Evolutionary conservation across 257 asterid genomes (phyloP).

Genomic region (Salvia hispanica): DNA sequence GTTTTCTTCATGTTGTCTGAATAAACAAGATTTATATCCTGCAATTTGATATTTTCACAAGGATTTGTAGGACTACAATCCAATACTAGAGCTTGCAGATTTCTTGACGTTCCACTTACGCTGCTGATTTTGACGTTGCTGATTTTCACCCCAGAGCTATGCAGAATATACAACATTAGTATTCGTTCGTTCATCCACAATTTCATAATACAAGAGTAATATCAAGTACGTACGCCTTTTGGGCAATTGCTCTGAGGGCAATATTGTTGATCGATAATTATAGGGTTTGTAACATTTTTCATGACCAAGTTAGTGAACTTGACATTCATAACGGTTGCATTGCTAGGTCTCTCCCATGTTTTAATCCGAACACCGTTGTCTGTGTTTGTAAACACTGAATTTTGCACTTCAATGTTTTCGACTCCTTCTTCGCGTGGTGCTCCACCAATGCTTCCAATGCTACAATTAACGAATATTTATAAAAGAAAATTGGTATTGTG

Average conservation of each 20-base stretch:
- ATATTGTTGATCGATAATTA: constrained; percentile 8
- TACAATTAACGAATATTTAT: neutral
- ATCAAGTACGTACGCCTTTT: neutral
- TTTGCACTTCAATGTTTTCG: neutral
- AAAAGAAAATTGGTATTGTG: no score
- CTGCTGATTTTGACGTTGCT: neutral
- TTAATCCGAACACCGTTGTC: constrained; percentile 8
- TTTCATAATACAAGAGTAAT: neutral
- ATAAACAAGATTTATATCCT: neutral
- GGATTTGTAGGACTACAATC: neutral
- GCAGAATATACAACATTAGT: no score
- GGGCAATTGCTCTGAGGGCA: constrained; percentile 3
- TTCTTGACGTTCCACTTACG: constrained; percentile 3
- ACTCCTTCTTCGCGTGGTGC: neutral
- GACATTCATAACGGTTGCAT: neutral
- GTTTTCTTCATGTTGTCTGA: neutral
- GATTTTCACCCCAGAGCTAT: constrained; percentile 1
- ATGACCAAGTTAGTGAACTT: neutral
- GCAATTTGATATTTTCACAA: neutral
- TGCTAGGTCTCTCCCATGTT: neutral
- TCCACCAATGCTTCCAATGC: constrained; percentile 6
- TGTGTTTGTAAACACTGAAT: neutral
- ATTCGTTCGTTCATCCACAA: no score
- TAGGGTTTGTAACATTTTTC: neutral
- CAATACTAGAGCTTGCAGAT: neutral